Evolutionary conservation across 1,284 basidiomycete genomes (phyloP).

Genomic region (Austroboletus niveus): DNA sequence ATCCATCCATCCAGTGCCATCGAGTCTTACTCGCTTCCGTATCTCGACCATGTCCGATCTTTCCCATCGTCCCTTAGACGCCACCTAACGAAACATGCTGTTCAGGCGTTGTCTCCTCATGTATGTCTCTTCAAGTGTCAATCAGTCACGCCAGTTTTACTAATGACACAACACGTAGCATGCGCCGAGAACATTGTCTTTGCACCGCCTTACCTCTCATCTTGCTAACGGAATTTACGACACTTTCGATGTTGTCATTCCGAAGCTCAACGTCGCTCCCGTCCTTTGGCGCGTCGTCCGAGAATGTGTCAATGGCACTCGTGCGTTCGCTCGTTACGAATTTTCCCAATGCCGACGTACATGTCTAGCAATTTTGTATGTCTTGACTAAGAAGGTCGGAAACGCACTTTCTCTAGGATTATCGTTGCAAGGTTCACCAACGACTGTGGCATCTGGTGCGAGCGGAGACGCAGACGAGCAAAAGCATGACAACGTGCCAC

Average conservation of each 20-base stretch:
- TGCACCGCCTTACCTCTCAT: slow-evolving; percentile 64
- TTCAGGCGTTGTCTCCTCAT: slow-evolving; percentile 64
- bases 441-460: slow-evolving; percentile 39
- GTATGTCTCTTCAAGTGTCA: slow-evolving; percentile 37
- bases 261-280: slow-evolving; percentile 77
- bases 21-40: slow-evolving; percentile 75
- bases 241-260: slow-evolving; percentile 62
- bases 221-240: slow-evolving; percentile 56
- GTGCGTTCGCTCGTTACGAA: slow-evolving; percentile 46
- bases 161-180: slow-evolving; percentile 41
- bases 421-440: slow-evolving; percentile 55
- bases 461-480: slow-evolving; percentile 45
- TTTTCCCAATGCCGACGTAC: slow-evolving; percentile 4
- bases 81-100: slow-evolving; percentile 69
- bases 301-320: slow-evolving; percentile 68
- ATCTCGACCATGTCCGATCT: slow-evolving; percentile 69
- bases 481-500: slow-evolving; percentile 61
- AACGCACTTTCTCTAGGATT: slow-evolving; percentile 59
- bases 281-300: slow-evolving; percentile 77
- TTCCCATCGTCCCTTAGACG: slow-evolving; percentile 64
- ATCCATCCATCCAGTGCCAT: slow-evolving; percentile 50
- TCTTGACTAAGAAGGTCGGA: slow-evolving; percentile 57
- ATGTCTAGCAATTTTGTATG: slow-evolving; percentile 59
- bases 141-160: slow-evolving; percentile 10
- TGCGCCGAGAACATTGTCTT: slow-evolving; percentile 53